Evolutionary conservation across 2,329 filamentous ascomycete species (phyloP).

Genomic region (Myotisia sp.): DNA sequence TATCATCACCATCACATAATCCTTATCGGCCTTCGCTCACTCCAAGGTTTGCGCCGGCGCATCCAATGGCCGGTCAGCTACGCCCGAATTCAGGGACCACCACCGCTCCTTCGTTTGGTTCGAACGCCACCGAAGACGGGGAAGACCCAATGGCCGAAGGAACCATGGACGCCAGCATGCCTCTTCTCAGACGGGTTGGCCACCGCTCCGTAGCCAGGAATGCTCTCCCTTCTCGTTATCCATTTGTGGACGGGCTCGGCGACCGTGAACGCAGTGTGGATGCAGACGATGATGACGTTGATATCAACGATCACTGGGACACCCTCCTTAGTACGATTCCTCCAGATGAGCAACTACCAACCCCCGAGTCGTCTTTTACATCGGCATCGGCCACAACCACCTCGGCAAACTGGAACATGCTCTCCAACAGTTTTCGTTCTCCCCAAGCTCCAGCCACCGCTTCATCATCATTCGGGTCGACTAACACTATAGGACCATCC

Average conservation of each 20-base stretch:
- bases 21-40: constrained; percentile 21
- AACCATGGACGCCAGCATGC: constrained; percentile 14
- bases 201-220: constrained; percentile 19
- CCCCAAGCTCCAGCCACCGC: constrained; percentile 33
- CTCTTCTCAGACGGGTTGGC: constrained; percentile 22
- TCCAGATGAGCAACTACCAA: constrained; percentile 67
- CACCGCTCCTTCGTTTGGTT: background rate
- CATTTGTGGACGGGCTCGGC: constrained; percentile 55
- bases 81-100: constrained; percentile 1
- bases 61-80: constrained; percentile 9
- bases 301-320: constrained; percentile 55
- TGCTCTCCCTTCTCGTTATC: constrained; percentile 13
- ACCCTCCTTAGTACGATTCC: constrained; percentile 66
- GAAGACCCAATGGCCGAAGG: background rate
- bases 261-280: constrained; percentile 66
- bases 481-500: no score
- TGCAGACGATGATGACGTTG: constrained; percentile 42
- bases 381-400: constrained; percentile 33
- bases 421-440: no score
- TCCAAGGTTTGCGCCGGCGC: constrained; percentile 33
- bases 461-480: constrained; percentile 15
- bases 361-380: constrained; percentile 67
- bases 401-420: no score
- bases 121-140: constrained; percentile 9
- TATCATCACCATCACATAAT: no score